Base-by-base conservation (phyloP, 495 filamentous ascomycete species). In the Pyronema omphalodes region DNA sequence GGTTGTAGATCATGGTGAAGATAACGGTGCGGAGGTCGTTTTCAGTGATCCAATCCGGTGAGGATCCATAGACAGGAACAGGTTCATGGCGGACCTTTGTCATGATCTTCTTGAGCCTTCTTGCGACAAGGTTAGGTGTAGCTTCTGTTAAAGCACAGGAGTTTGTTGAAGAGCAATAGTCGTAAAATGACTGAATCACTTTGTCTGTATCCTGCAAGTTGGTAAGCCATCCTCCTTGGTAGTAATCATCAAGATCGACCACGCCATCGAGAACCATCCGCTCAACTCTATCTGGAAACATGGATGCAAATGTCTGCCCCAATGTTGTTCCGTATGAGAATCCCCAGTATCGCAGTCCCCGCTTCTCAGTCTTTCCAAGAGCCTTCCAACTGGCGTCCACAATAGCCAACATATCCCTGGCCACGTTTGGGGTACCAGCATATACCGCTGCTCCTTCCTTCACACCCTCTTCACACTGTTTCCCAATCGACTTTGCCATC, bases 1-100 rank as follows among this genome's bases (percentile, higher is more conserved):
- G 83, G 34, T 71, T 67, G 56, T 87, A 87, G 9, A 82, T 60
- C 5, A 69, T 55, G 0, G 55, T 56, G 34, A 77, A 73, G 9
- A 80, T 65, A 34, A 74, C 57, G 11, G 59, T 62, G 9, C 67
- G 67, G 18, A 74, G 54, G 35, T 67, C 65, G 12, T 70, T 70
- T 58, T 69, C 51, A 7, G 62, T 60, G 17, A 65, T 67, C 34
- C 70, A 67, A 36, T 65, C 60, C 1, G 69, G 62, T 12, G 60
- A 61, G 5, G 36, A 7, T 3, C 49, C 45, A 14, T 58, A 44
- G 12, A 80, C 66, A 23, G 73, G 67, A 12, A 79, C 59, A 1
- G 78, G 76, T 49, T 74, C 66, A 19, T 69, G 61, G 47, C 70
- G 70, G 19, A 79, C 60, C 6, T 51, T 59, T 11, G 60, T 33